phyloP scores from a whole-genome alignment of 2,329 filamentous ascomycete genomes.

The Colletotrichum higginsianum region DNA sequence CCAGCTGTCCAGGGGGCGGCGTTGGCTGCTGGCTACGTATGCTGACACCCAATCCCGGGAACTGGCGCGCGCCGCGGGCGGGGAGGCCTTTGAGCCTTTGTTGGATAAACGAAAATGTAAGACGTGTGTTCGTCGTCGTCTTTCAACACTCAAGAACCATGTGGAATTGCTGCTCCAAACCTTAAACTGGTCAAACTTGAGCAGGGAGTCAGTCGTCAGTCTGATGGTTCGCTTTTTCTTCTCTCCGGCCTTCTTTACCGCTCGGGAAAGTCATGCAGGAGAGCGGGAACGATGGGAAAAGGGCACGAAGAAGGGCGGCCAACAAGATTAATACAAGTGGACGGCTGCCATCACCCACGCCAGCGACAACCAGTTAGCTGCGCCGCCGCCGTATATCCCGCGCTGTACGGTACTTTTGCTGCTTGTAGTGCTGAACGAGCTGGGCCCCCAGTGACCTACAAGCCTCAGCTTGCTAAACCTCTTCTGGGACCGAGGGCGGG shows the following conservation, averaged over 20 bases:
- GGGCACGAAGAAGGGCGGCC: conserved; percentile 24
- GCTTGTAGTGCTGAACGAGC: conserved; percentile 26
- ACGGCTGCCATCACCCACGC: conserved; percentile 30
- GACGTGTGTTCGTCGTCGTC: neutral
- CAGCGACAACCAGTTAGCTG: conserved; percentile 13
- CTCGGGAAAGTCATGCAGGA: conserved; percentile 29
- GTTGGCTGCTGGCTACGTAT: conserved; percentile 13
- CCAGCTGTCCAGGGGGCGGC: conserved; percentile 12
- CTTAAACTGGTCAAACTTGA: neutral
- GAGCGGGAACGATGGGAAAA: conserved; percentile 20
- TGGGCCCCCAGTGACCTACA: conserved; percentile 16
- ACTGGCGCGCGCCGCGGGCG: conserved; percentile 20
- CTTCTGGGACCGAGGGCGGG: conserved; percentile 33
- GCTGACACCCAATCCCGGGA: conserved; percentile 22
- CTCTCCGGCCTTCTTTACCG: neutral
- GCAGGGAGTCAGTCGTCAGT: neutral
- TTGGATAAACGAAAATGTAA: conserved; percentile 7
- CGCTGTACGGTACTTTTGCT: conserved; percentile 28
- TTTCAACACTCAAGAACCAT: neutral
- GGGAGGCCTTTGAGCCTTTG: neutral
- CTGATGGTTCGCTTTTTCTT: conserved; percentile 1
- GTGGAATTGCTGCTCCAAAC: neutral
- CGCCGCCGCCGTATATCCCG: conserved; percentile 11
- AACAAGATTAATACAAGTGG: conserved; percentile 35
- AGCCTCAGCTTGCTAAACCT: conserved; percentile 21